A percentile compares a stretch with the other conserved stretches of the same genome.
These are phyloP conservation scores for Stygiomarasmius scandens DNA, from an alignment of 1,284 basidiomycete genomes.

Conservation along the genomic window DNA sequence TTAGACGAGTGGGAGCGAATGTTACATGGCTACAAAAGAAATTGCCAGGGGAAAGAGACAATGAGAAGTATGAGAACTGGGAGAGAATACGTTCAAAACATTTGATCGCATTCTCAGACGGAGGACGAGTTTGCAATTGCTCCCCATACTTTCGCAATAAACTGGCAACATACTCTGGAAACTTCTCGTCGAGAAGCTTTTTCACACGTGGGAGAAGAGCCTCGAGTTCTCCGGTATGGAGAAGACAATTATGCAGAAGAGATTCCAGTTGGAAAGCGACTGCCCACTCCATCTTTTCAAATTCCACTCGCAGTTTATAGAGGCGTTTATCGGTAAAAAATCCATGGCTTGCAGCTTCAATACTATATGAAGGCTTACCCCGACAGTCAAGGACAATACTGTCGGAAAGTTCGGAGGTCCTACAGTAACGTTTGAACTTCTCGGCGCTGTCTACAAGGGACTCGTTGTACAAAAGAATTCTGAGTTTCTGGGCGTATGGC, in stretches of 20 bases:
- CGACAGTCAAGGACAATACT: constrained; percentile 33
- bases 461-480: constrained; percentile 53
- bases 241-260: constrained; percentile 57
- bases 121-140: constrained; percentile 41
- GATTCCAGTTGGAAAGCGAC: constrained; percentile 74
- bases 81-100: constrained; percentile 50
- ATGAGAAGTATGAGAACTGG: constrained; percentile 26
- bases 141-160: constrained; percentile 57
- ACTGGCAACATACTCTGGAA: constrained; percentile 39
- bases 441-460: constrained; percentile 42
- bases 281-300: constrained; percentile 53
- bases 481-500: constrained; percentile 67
- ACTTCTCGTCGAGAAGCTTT: constrained; percentile 37
- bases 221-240: constrained; percentile 59
- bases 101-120: constrained; percentile 44
- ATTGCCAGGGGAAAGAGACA: constrained; percentile 31
- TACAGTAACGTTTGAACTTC: constrained; percentile 55
- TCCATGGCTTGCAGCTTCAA: constrained; percentile 49
- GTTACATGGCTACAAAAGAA: constrained; percentile 67
- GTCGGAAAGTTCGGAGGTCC: constrained; percentile 47
- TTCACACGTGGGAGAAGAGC: constrained; percentile 45
- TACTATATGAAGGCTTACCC: constrained; percentile 22
- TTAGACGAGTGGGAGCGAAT: constrained; percentile 70
- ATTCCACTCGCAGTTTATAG: constrained; percentile 42
- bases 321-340: constrained; percentile 56